Evolutionary conservation across 108 stramenopile genomes (phyloP).

Genomic region (Parietichytrium sp.): DNA sequence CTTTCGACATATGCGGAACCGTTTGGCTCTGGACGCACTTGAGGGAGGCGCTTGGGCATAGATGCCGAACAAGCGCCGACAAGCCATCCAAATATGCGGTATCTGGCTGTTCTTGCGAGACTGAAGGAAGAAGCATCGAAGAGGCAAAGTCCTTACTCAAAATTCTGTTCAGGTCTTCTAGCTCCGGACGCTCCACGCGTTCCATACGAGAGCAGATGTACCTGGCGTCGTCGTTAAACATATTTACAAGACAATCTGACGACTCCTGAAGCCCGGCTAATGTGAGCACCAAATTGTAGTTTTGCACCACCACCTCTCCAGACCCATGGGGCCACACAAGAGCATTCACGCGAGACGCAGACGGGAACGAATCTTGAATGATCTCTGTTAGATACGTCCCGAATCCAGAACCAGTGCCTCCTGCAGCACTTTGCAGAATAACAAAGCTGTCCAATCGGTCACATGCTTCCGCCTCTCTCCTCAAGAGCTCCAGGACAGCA

Average conservation of each 20-base stretch:
- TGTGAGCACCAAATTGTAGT: neutral
- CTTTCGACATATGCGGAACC: neutral
- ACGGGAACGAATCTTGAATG: neutral
- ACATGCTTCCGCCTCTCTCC: neutral
- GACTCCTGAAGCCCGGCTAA: conserved; percentile 14
- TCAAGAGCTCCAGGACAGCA: neutral
- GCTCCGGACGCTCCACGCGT: conserved; percentile 29
- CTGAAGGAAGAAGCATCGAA: neutral
- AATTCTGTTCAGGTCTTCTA: neutral
- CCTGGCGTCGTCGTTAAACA: conserved; percentile 22
- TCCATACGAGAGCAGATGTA: neutral
- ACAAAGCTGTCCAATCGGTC: conserved; percentile 1
- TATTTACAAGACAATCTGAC: neutral
- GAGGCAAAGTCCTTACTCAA: neutral
- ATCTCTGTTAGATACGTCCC: neutral
- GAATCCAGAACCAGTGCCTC: conserved; percentile 28
- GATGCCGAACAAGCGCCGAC: neutral
- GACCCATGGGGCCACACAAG: neutral
- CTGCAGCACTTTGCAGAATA: neutral
- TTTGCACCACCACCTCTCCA: conserved; percentile 23
- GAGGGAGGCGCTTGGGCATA: neutral
- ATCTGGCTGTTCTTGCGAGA: no score
- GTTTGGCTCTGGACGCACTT: neutral
- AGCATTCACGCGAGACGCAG: neutral
- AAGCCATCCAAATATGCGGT: no score